A percentile compares a stretch with the other conserved stretches of the same genome.
These are phyloP conservation scores for Cyclanthera cordifolia DNA, from an alignment of 306 rosid species.

Conservation along the genomic window DNA sequence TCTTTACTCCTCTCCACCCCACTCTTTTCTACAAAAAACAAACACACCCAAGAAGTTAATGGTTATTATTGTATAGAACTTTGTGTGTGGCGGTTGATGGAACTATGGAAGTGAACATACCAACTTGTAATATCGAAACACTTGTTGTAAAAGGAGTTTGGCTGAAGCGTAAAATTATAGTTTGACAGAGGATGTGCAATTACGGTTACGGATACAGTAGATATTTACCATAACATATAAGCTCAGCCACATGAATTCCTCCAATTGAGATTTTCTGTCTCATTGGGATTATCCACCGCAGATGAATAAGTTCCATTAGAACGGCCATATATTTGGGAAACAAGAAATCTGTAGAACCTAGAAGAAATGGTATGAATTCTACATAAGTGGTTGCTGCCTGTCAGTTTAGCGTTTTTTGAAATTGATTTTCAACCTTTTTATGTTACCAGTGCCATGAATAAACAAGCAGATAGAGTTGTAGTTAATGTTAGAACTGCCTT, in stretches of 20 bases:
- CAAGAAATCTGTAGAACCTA: neutral
- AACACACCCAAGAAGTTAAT: too few species aligned
- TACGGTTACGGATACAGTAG: neutral
- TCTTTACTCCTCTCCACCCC: too few species aligned
- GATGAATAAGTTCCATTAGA: neutral
- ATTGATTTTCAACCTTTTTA: neutral
- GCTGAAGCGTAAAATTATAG: neutral
- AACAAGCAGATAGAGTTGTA: neutral
- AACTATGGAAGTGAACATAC: neutral
- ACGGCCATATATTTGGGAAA: neutral
- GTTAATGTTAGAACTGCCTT: neutral
- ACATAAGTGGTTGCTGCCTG: neutral
- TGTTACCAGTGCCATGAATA: neutral
- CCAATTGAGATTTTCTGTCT: neutral
- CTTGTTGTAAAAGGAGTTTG: neutral
- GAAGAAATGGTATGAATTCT: neutral
- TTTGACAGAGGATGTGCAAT: neutral
- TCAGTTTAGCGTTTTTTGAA: too few species aligned
- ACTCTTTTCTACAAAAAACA: too few species aligned
- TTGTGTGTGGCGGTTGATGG: neutral
- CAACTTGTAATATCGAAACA: neutral
- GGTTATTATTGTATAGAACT: too few species aligned
- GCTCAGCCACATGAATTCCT: neutral
- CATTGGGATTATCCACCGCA: neutral
- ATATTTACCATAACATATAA: neutral